Percentiles rank a stretch among this genome's conserved stretches.
These are phyloP conservation scores for Skeletonema costatum DNA, from an alignment of 108 stramenopile genomes.

Conservation along the genomic window DNA sequence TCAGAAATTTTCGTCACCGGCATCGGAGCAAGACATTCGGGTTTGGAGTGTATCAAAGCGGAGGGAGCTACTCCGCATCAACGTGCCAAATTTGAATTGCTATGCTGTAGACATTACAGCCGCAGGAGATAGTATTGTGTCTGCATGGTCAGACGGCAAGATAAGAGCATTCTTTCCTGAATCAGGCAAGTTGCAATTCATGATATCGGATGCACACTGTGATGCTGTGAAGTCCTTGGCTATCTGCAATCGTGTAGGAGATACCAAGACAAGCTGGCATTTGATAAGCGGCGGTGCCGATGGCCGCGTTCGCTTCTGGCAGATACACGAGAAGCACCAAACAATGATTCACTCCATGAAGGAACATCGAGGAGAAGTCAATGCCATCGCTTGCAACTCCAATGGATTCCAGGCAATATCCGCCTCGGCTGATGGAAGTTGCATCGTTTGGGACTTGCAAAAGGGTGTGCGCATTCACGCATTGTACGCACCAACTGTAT, in stretches of 20 bases:
- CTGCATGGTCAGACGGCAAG: slow-evolving; percentile 91
- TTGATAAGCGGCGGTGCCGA: slow-evolving; percentile 82
- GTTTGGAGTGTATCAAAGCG: slow-evolving; percentile 79
- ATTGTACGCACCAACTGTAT: slow-evolving; percentile 84
- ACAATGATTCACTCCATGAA: slow-evolving; percentile 83
- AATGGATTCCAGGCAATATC: slow-evolving; percentile 78
- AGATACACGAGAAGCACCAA: slow-evolving; percentile 73
- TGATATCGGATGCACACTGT: slow-evolving; percentile 77
- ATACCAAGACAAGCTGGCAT: slow-evolving; percentile 57
- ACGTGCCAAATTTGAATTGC: slow-evolving; percentile 87
- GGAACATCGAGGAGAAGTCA: slow-evolving; percentile 86
- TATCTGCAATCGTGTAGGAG: slow-evolving; percentile 58
- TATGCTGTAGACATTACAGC: slow-evolving; percentile 70
- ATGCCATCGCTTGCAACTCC: slow-evolving; percentile 57
- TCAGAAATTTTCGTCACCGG: slow-evolving; percentile 85
- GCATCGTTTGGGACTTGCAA: slow-evolving; percentile 87
- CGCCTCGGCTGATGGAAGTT: slow-evolving; percentile 84
- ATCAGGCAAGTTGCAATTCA: slow-evolving; percentile 82
- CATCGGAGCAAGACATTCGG: slow-evolving; percentile 76
- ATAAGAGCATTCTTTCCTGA: slow-evolving; percentile 91
- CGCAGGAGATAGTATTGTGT: slow-evolving; percentile 69
- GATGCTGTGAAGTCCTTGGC: slow-evolving; percentile 81
- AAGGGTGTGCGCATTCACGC: slow-evolving; percentile 75
- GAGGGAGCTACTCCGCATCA: slow-evolving; percentile 85
- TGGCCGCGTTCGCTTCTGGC: slow-evolving; percentile 86